Percentiles rank a stretch among this genome's conserved stretches.
Conservation (phyloP, 768 basidiomycete species). For the Daedalea quercina region DNA sequence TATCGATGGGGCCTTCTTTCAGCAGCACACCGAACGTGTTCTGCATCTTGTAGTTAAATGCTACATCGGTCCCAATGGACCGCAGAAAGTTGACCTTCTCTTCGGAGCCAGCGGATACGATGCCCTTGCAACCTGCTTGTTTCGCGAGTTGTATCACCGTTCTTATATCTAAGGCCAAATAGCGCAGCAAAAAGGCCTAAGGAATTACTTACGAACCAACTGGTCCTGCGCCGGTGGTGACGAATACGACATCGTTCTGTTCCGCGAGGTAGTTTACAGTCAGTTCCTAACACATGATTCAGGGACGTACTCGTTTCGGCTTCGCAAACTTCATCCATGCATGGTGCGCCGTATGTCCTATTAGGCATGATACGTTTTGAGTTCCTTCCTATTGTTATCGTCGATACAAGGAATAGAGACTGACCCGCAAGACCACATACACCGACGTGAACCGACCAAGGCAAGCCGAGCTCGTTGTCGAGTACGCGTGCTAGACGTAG, state of each 20-base stretch:
- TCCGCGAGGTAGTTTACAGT: not conserved
- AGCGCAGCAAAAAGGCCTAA: not conserved
- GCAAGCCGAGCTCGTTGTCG: constrained; percentile 37
- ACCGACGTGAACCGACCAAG: constrained; percentile 44
- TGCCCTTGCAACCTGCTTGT: constrained; percentile 46
- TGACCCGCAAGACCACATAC: constrained; percentile 39
- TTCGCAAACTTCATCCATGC: constrained; percentile 36
- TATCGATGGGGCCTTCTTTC: constrained; percentile 51
- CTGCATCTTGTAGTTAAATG: constrained; percentile 68
- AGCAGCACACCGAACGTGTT: constrained; percentile 43
- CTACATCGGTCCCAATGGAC: constrained; percentile 56
- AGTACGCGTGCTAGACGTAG: constrained; percentile 16
- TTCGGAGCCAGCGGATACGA: constrained; percentile 67
- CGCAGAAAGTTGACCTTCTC: constrained; percentile 61
- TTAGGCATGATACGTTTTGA: not conserved
- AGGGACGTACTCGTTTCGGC: constrained; percentile 31
- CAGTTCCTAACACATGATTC: not conserved
- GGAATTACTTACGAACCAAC: constrained; percentile 52
- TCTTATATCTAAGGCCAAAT: not conserved
- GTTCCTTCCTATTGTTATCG: not conserved
- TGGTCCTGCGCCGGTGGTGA: constrained; percentile 36
- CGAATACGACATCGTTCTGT: constrained; percentile 46
- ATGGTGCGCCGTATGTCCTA: constrained; percentile 27
- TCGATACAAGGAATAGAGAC: not conserved
- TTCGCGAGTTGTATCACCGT: constrained; percentile 38